Evolutionary conservation across 192 early-diverging fungal genomes (phyloP).

Genomic region (Rhizoclosmatium globosum): DNA sequence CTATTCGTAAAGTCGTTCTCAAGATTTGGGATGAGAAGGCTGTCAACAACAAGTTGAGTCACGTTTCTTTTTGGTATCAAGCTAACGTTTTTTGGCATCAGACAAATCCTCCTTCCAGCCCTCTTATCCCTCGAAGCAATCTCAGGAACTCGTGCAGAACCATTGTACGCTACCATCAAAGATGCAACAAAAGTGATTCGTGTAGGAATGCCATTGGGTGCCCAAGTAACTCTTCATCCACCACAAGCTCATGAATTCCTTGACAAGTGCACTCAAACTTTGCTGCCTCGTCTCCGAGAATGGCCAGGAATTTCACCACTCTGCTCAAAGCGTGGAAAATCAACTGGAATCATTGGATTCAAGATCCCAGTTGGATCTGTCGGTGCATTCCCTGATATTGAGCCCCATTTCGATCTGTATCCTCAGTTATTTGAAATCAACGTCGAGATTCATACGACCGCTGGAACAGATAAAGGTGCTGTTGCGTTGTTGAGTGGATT

Average conservation of each 20-base stretch:
- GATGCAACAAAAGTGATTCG: slow-evolving; percentile 89
- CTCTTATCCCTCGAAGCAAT: slow-evolving; percentile 92
- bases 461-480: slow-evolving; percentile 76
- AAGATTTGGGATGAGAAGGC: slow-evolving; percentile 90
- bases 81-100: slow-evolving; percentile 25
- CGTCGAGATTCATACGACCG: slow-evolving; percentile 86
- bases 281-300: slow-evolving; percentile 92
- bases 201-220: slow-evolving; percentile 91
- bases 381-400: slow-evolving; percentile 96
- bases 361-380: slow-evolving; percentile 85
- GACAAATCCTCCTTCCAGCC: slow-evolving; percentile 77
- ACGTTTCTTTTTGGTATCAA: background rate
- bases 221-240: slow-evolving; percentile 80
- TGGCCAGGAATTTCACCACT: slow-evolving; percentile 78
- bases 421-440: slow-evolving; percentile 89
- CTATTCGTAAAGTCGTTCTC: slow-evolving; percentile 76
- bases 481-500: slow-evolving; percentile 88
- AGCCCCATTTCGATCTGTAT: slow-evolving; percentile 93
- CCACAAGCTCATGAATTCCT: slow-evolving; percentile 92
- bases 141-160: slow-evolving; percentile 79
- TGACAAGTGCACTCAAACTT: slow-evolving; percentile 94
- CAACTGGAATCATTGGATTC: slow-evolving; percentile 78
- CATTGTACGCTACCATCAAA: slow-evolving; percentile 80
- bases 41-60: slow-evolving; percentile 74
- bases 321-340: slow-evolving; percentile 71